A percentile compares a stretch with the other conserved stretches of the same genome.
phyloP scores from a whole-genome alignment of 2,329 filamentous ascomycete genomes.

The Diaporthe sp. region DNA sequence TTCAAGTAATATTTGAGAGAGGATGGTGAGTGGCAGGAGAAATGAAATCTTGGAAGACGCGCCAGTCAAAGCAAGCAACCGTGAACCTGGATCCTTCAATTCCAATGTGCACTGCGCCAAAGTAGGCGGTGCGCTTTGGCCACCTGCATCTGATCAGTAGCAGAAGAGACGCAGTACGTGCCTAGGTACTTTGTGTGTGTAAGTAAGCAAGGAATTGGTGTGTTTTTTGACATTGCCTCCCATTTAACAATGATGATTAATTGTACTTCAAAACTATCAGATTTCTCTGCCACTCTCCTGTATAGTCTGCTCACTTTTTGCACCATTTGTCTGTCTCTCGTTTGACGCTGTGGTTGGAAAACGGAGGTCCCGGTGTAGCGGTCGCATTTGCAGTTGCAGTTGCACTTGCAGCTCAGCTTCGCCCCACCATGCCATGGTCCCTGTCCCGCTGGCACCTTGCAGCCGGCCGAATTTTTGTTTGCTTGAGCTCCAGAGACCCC shows the following conservation, averaged over 20 bases:
- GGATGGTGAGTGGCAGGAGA: slow-evolving; percentile 4
- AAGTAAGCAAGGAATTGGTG: neutral
- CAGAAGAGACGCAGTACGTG: too few relatives aligned
- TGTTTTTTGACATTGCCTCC: neutral
- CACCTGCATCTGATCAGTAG: neutral
- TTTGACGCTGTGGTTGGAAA: neutral
- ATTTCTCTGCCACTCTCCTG: neutral
- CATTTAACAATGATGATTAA: rapidly evolving
- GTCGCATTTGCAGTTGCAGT: neutral
- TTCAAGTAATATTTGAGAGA: neutral
- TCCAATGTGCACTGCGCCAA: slow-evolving; percentile 21
- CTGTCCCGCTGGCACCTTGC: slow-evolving; percentile 26
- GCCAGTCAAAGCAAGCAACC: slow-evolving; percentile 19
- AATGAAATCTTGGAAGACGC: slow-evolving; percentile 3
- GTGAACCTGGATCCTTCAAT: slow-evolving; percentile 27
- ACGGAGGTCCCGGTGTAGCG: slow-evolving; percentile 6
- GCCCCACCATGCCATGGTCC: slow-evolving; percentile 9
- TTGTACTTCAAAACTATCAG: neutral
- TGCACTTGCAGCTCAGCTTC: slow-evolving; percentile 1
- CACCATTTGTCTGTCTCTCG: neutral
- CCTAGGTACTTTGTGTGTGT: neutral
- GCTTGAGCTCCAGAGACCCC: slow-evolving; percentile 24
- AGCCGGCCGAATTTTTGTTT: slow-evolving; percentile 31
- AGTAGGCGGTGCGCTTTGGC: slow-evolving; percentile 1
- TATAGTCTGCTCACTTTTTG: too few relatives aligned